Percentiles rank a stretch among this genome's conserved stretches.
Evolutionary conservation across 805 yeast species (phyloP).

Genomic region (Ogataea naganishii): DNA sequence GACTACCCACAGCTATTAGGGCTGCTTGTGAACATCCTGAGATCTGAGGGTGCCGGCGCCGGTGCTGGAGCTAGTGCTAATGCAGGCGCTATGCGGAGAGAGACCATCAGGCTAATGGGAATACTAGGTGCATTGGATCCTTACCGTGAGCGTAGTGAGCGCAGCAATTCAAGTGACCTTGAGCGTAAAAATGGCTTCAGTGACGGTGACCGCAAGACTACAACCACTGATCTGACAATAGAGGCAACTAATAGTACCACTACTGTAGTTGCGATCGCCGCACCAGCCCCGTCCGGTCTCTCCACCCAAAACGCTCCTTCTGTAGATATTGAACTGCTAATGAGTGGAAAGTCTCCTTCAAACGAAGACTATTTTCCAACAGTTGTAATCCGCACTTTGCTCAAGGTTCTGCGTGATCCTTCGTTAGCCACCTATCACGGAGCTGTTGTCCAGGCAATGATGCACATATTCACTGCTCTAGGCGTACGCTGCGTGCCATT

Average conservation of each 20-base stretch:
- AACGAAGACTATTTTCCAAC: constrained; percentile 92
- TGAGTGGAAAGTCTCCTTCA: constrained; percentile 92
- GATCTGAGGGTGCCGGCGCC: too few species aligned
- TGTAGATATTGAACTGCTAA: constrained; percentile 77
- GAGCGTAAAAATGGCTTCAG: too few species aligned
- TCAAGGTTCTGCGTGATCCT: constrained; percentile 78
- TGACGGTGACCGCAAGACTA: too few species aligned
- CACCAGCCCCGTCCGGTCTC: too few species aligned
- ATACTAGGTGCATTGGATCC: constrained; percentile 96
- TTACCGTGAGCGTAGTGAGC: constrained; percentile 87
- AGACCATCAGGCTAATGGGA: constrained; percentile 84
- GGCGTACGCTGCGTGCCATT: constrained; percentile 89
- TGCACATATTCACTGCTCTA: constrained; percentile 81
- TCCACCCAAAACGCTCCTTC: constrained; percentile 85
- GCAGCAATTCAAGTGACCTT: constrained; percentile 38
- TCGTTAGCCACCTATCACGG: constrained; percentile 83
- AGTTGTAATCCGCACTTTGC: constrained; percentile 78
- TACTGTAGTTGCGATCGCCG: too few species aligned
- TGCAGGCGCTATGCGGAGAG: constrained; percentile 67
- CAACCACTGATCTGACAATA: too few species aligned
- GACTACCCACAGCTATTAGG: constrained; percentile 89
- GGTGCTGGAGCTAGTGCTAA: too few species aligned
- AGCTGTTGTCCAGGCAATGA: constrained; percentile 87
- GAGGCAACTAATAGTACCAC: too few species aligned
- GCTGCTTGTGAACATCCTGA: constrained; percentile 70